Base-by-base conservation (phyloP, 345 rosid genomes). In the Psidium guajava region DNA sequence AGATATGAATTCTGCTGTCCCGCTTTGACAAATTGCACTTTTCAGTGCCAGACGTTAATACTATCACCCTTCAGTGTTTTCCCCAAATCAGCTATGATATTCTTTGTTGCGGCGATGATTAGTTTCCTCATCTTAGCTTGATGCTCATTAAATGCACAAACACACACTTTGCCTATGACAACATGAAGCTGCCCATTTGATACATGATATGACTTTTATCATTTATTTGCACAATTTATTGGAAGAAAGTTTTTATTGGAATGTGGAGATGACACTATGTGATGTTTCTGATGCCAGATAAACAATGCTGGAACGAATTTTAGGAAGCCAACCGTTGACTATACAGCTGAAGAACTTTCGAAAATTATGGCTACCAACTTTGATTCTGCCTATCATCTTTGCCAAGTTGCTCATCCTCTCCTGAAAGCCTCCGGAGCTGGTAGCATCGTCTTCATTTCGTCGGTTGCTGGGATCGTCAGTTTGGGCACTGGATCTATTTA, bases 231-330 rank as follows among this genome's bases (percentile, higher is more conserved):
- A 32, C 77, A 16, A 32, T 11, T 16, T 64, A 24, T 64, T 32
- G 3, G 21, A 69, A 32, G 20, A 2, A 69, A 18, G 13, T 11
- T 69, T 40, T 32, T 69, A 32, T 36, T 69, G 77, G 47, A 69
- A 22, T 16, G 6, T 69, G 24, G 77, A 16, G 24, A 32, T 69
- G 77, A 69, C 77, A 11, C 44, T 20, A 5, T 47, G 25, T 83
- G 85, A 47, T 9, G 85, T 80, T 84, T 85, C 64, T 84, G 87
- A 61, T 22, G 87, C 83, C 84, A 97, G 99, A 87, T 97, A 47
- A 96, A 96, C 92, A 96, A 97, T 91, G 96, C 92, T 42, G 99
- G 98, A 82, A 96, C 95, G 11, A 95, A 96, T 88, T 61, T 92
- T 86, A 91, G 98, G 92, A 97, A 93, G 92, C 96, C 96, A 57